Evolutionary conservation across 176 grass and related monocot genomes (phyloP).

Genomic region (Oryza punctata): DNA sequence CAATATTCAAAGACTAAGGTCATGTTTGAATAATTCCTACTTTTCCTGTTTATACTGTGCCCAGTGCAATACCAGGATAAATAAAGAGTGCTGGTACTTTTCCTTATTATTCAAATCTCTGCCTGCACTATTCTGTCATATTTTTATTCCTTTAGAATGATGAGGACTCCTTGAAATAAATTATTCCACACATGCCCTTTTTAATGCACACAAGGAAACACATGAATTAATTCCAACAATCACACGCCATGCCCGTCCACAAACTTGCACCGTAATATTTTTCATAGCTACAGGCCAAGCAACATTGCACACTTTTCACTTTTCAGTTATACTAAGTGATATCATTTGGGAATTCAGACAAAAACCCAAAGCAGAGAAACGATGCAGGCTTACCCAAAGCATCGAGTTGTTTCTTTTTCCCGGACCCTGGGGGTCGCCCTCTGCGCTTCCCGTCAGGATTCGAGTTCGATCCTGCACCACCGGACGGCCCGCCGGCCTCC

Average conservation of each 20-base stretch:
- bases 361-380: not conserved
- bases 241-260: conserved; percentile 11
- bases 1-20: conserved; percentile 40
- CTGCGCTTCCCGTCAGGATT: conserved; percentile 63
- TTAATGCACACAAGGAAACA: not conserved
- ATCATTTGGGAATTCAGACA: conserved; percentile 1
- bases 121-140: not conserved
- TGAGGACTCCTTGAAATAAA: conserved; percentile 15
- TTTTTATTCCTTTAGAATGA: conserved; percentile 27
- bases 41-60: conserved; percentile 16
- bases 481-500: conserved; percentile 41
- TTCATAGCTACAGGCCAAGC: conserved; percentile 19
- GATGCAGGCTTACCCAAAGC: conserved; percentile 69
- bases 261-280: conserved; percentile 15
- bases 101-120: conserved; percentile 33
- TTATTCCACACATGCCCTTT: not conserved
- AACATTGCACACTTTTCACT: too few species aligned
- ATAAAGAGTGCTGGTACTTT: conserved; percentile 28
- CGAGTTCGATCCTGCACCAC: conserved; percentile 55
- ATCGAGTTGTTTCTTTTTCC: conserved; percentile 88
- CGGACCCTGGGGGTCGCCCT: conserved; percentile 76
- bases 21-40: conserved; percentile 12
- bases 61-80: conserved; percentile 6
- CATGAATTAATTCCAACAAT: not conserved
- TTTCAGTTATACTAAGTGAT: not conserved